phyloP scores from a whole-genome alignment of 495 filamentous ascomycete species.

The Paragyromitra xinjiangensis region DNA sequence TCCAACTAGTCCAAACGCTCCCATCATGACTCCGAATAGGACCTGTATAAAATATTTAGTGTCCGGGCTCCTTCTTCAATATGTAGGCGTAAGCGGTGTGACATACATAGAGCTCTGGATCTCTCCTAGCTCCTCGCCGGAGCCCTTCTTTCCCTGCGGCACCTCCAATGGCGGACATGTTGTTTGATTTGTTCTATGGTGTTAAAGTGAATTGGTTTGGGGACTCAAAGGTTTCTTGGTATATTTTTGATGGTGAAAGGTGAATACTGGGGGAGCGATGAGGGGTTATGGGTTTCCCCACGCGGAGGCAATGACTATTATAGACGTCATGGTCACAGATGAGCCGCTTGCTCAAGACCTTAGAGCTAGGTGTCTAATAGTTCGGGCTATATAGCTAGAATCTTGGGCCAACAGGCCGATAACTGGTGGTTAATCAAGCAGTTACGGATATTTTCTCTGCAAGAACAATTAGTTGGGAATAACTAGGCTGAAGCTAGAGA shows the following conservation, averaged over 20 bases:
- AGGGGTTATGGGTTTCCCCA: background rate
- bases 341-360: too few species aligned
- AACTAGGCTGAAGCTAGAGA: background rate
- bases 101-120: constrained; percentile 83
- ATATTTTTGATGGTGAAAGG: background rate
- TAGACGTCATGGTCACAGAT: background rate
- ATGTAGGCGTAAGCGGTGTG: background rate
- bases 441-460: background rate
- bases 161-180: constrained; percentile 40
- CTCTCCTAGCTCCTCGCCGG: constrained; percentile 72
- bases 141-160: constrained; percentile 63
- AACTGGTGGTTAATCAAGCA: background rate
- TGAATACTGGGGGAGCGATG: background rate
- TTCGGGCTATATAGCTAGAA: too few species aligned
- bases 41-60: constrained; percentile 65
- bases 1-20: constrained; percentile 82
- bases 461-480: too few species aligned
- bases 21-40: constrained; percentile 87
- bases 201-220: background rate
- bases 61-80: background rate
- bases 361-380: background rate
- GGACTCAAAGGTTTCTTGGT: background rate
- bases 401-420: too few species aligned
- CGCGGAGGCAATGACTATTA: background rate
- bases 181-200: background rate